Conservation (phyloP, 2,329 filamentous ascomycete genomes). For the Teratosphaeria nubilosa region DNA sequence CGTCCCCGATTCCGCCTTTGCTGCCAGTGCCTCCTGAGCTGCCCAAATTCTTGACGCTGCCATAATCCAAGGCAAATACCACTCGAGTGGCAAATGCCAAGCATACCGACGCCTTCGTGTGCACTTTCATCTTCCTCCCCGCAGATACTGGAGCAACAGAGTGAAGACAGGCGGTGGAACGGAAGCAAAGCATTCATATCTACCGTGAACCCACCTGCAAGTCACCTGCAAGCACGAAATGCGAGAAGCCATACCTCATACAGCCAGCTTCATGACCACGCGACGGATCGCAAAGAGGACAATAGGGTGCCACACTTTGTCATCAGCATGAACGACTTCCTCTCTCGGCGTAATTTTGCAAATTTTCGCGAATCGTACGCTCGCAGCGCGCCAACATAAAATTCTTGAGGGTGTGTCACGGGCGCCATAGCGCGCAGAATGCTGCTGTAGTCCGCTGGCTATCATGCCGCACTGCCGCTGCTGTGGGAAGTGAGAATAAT, state of each 20-base stretch:
- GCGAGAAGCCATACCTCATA: background rate
- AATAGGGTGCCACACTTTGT: background rate
- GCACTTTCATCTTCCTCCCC: background rate
- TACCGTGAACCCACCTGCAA: no score
- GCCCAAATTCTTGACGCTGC: background rate
- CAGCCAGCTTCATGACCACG: background rate
- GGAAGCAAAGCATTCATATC: background rate
- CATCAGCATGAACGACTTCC: background rate
- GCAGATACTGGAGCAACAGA: background rate
- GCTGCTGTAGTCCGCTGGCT: no score
- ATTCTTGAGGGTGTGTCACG: background rate
- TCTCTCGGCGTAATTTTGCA: background rate
- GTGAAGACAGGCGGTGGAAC: background rate
- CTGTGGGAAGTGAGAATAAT: no score
- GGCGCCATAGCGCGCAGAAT: background rate
- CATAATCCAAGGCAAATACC: background rate
- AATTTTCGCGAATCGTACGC: background rate
- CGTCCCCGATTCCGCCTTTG: constrained; percentile 13
- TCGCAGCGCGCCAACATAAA: background rate
- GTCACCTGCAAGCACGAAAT: background rate
- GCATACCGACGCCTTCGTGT: background rate
- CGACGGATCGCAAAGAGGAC: background rate
- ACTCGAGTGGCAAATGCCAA: background rate
- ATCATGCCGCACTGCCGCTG: no score
- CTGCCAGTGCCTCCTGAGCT: constrained; percentile 13